Conservation (phyloP, 352 stramenopile species). For the Phytophthora pistaciae region DNA sequence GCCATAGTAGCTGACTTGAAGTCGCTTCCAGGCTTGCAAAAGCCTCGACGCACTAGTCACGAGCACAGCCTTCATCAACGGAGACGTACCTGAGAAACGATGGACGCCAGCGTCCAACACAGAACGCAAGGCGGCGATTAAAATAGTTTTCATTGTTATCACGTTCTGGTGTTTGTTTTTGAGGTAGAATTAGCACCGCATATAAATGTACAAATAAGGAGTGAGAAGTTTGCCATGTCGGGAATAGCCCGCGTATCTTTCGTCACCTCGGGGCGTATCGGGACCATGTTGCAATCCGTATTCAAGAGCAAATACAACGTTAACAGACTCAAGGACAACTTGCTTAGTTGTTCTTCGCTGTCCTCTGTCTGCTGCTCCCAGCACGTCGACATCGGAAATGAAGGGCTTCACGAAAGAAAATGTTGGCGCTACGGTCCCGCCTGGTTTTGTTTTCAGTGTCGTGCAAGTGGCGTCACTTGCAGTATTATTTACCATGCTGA, state of each 20-base stretch:
- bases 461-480: background rate
- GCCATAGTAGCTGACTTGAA: slow-evolving; percentile 2
- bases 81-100: background rate
- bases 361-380: no score
- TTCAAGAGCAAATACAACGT: no score
- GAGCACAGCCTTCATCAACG: background rate
- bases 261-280: no score
- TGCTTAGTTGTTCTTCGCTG: no score
- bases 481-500: background rate
- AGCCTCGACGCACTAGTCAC: background rate
- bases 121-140: background rate
- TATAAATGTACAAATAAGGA: no score
- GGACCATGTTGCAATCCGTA: no score
- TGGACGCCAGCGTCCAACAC: background rate
- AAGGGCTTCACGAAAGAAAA: background rate
- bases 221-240: no score
- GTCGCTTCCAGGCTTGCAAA: slow-evolving; percentile 3
- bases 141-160: no score
- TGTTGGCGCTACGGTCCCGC: background rate
- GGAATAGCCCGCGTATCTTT: no score
- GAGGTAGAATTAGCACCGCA: no score
- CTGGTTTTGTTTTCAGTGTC: background rate
- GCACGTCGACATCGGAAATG: background rate
- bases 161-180: no score
- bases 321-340: no score